Percentiles rank a stretch among this genome's conserved stretches.
Evolutionary conservation across 2,329 filamentous ascomycete genomes (phyloP).

Genomic region (Phialophora verrucosa): DNA sequence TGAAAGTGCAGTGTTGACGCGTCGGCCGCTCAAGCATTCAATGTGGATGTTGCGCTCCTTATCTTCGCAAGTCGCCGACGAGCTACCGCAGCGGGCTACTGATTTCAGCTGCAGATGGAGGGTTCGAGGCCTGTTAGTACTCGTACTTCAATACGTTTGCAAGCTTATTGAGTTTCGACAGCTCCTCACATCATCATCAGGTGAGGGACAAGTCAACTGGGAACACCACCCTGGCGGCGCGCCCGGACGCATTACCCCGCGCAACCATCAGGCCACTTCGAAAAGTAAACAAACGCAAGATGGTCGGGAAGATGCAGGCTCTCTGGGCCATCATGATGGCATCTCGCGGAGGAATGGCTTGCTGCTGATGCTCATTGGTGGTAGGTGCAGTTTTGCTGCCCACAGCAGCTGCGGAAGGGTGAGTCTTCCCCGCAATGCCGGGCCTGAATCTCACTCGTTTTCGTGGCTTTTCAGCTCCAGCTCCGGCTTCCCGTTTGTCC

Average conservation of each 20-base stretch:
- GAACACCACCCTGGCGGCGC: not conserved
- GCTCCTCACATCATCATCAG: conserved; percentile 21
- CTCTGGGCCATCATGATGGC: not conserved
- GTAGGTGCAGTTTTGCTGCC: not conserved
- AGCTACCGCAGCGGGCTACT: conserved; percentile 1
- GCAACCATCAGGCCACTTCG: conserved; percentile 28
- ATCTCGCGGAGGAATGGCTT: conserved; percentile 2
- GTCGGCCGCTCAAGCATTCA: not conserved
- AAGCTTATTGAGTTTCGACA: conserved; percentile 6
- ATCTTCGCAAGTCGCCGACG: conserved; percentile 18
- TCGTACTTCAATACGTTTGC: not conserved
- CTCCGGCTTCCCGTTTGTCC: conserved; percentile 7
- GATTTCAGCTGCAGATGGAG: not conserved
- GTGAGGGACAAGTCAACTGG: conserved; percentile 11
- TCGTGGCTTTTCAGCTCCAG: conserved; percentile 4
- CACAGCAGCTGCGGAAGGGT: not conserved
- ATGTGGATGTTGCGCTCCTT: not conserved
- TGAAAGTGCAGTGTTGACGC: not conserved
- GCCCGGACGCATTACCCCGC: conserved; percentile 14
- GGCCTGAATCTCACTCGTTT: conserved; percentile 1
- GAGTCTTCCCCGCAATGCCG: conserved; percentile 22
- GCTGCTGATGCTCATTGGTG: not conserved
- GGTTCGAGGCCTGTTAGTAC: conserved; percentile 1
- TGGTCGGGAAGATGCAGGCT: not conserved
- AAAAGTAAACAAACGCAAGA: conserved; percentile 24